These are phyloP conservation scores for Pichia pseudocactophila DNA, from an alignment of 805 yeast species.

Conservation along the genomic window DNA sequence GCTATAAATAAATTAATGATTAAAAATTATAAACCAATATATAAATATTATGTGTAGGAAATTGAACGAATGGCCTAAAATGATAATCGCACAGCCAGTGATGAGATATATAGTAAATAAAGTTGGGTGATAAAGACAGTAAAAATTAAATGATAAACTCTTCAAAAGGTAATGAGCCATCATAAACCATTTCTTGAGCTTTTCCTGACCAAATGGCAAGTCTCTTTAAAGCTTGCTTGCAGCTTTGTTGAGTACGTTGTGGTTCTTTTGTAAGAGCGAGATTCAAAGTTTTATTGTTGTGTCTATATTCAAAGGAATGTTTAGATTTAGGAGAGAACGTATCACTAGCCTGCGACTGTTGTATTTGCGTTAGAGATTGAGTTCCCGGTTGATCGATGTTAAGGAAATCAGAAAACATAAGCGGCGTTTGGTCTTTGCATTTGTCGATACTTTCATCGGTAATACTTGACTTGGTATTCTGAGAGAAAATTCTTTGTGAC, in stretches of 20 bases:
- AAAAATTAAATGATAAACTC: constrained; percentile 6
- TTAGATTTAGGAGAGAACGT: not conserved
- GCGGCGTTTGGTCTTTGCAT: not conserved
- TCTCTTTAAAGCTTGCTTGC: constrained; percentile 22
- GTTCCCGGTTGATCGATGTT: constrained; percentile 2
- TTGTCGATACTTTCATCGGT: not conserved
- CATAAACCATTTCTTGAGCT: constrained; percentile 25
- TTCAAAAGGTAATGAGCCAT: constrained; percentile 6
- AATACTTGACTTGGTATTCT: too few relatives aligned
- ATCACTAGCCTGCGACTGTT: not conserved
- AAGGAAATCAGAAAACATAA: constrained; percentile 3
- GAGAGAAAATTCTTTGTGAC: too few relatives aligned
- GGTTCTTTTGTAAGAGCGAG: constrained; percentile 21
- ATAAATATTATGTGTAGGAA: too few relatives aligned
- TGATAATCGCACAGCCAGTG: not conserved
- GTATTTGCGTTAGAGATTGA: not conserved
- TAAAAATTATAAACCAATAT: too few relatives aligned
- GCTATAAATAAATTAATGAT: too few relatives aligned
- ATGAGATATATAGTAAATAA: not conserved
- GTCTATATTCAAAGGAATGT: constrained; percentile 22
- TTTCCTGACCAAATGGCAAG: constrained; percentile 26
- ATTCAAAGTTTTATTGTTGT: constrained; percentile 21
- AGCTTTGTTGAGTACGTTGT: constrained; percentile 3
- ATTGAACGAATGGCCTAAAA: not conserved
- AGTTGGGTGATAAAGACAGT: not conserved